These are phyloP conservation scores for Orychophragmus violaceus DNA, from an alignment of 345 rosid species.

Conservation along the genomic window DNA sequence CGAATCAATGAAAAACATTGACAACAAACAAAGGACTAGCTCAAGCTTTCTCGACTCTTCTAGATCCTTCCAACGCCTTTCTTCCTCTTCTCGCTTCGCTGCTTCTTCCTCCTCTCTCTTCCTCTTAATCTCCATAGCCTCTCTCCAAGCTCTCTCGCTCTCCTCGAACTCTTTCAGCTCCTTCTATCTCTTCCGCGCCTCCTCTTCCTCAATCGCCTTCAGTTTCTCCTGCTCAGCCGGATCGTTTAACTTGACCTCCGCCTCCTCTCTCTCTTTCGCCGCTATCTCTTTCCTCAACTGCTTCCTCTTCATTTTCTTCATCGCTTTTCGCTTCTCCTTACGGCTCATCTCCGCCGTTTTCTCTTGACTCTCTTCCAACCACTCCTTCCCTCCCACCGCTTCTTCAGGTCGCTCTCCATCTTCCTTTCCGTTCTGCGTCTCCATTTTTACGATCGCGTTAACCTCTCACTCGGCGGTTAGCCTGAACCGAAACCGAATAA, in stretches of 20 bases:
- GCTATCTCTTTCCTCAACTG: slow-evolving; percentile 66
- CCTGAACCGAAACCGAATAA: slow-evolving; percentile 5
- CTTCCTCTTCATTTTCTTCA: slow-evolving; percentile 81
- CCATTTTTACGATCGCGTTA: background rate
- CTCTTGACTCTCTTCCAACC: slow-evolving; percentile 1
- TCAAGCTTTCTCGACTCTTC: slow-evolving; percentile 34
- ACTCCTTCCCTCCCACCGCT: slow-evolving; percentile 1
- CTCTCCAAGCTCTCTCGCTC: slow-evolving; percentile 66
- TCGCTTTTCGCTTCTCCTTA: slow-evolving; percentile 72
- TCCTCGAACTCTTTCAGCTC: slow-evolving; percentile 70
- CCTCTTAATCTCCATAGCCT: slow-evolving; percentile 57
- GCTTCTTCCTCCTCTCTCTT: slow-evolving; percentile 46
- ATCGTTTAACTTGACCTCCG: slow-evolving; percentile 53
- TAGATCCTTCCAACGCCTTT: slow-evolving; percentile 32
- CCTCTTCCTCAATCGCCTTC: slow-evolving; percentile 55
- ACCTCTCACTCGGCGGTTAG: slow-evolving; percentile 11
- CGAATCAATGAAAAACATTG: background rate
- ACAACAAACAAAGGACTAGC: slow-evolving; percentile 23
- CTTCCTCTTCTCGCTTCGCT: slow-evolving; percentile 40
- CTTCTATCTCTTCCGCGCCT: slow-evolving; percentile 46
- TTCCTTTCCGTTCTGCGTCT: background rate
- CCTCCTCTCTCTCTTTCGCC: slow-evolving; percentile 56
- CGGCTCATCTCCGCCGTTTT: slow-evolving; percentile 36
- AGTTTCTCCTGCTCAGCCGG: slow-evolving; percentile 57
- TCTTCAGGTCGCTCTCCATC: background rate